Conservation (phyloP, 2,329 filamentous ascomycete species). For the Pestalotiopsis sp. region DNA sequence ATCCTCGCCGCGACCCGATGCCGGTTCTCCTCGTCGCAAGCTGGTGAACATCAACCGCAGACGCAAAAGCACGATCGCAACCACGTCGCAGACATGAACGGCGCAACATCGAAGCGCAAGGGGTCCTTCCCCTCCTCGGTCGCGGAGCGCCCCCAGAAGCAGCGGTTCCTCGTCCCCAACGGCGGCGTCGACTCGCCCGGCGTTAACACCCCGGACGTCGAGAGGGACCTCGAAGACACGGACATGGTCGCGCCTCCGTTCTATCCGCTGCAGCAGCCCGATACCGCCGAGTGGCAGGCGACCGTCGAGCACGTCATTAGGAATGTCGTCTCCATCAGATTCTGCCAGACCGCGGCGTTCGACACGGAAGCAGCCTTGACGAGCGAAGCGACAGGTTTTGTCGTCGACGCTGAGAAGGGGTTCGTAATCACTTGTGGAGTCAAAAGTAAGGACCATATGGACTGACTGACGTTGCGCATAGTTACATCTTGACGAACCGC, state of each 20-base stretch:
- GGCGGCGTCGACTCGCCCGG: slow-evolving; percentile 54
- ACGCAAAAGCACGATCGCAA: neutral
- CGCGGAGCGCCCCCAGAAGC: slow-evolving; percentile 44
- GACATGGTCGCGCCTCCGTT: slow-evolving; percentile 43
- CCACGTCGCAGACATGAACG: slow-evolving; percentile 41
- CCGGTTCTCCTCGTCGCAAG: slow-evolving; percentile 2
- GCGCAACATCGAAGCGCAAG: slow-evolving; percentile 55
- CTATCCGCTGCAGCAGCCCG: slow-evolving; percentile 39
- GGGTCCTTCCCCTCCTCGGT: slow-evolving; percentile 41
- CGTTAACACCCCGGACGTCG: slow-evolving; percentile 50
- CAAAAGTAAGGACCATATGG: neutral
- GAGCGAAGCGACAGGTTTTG: slow-evolving; percentile 96
- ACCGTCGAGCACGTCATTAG: slow-evolving; percentile 93
- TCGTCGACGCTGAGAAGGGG: slow-evolving; percentile 91
- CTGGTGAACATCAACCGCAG: slow-evolving; percentile 1
- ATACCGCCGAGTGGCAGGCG: slow-evolving; percentile 89
- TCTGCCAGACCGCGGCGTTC: slow-evolving; percentile 97
- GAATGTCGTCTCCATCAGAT: slow-evolving; percentile 97
- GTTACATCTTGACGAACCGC: slow-evolving; percentile 82
- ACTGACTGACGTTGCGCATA: slow-evolving; percentile 22
- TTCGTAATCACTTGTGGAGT: slow-evolving; percentile 42
- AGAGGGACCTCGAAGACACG: slow-evolving; percentile 38
- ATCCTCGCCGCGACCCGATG: neutral
- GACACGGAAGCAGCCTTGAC: slow-evolving; percentile 94
- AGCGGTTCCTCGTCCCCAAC: slow-evolving; percentile 36